Evolutionary conservation across 805 yeast genomes (phyloP).

Genomic region (Jamesozyma rosinii): DNA sequence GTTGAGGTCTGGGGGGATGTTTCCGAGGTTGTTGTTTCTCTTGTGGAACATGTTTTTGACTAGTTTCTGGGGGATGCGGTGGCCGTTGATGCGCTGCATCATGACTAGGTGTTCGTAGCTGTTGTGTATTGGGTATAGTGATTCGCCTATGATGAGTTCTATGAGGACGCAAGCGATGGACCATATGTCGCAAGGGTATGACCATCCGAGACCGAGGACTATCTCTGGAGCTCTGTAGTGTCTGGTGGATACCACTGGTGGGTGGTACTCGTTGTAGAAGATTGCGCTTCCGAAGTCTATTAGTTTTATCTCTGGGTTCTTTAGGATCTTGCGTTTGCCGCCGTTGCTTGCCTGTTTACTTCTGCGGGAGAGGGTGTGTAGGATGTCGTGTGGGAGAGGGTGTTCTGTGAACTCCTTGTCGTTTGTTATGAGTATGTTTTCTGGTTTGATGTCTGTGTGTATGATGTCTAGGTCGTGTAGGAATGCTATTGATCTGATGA

Average conservation of each 20-base stretch:
- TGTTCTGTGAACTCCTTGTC: constrained; percentile 18
- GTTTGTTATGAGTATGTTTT: constrained; percentile 59
- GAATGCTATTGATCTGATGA: constrained; percentile 76
- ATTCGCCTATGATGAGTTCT: constrained; percentile 88
- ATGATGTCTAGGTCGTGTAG: constrained; percentile 82
- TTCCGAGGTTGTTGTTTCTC: constrained; percentile 25
- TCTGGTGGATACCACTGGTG: constrained; percentile 84
- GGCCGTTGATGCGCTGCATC: constrained; percentile 75
- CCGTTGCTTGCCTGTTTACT: constrained; percentile 26
- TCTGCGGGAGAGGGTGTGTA: constrained; percentile 21
- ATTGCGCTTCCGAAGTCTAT: constrained; percentile 98
- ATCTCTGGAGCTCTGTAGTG: constrained; percentile 98
- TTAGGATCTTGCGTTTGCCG: constrained; percentile 35
- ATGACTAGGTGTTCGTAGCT: constrained; percentile 88
- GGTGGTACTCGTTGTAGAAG: constrained; percentile 88
- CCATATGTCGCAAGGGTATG: constrained; percentile 95
- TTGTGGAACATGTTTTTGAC: constrained; percentile 30
- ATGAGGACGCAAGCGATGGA: constrained; percentile 88
- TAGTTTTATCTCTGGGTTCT: constrained; percentile 73
- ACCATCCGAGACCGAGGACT: constrained; percentile 91
- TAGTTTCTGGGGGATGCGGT: constrained; percentile 35
- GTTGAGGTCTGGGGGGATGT: constrained; percentile 26
- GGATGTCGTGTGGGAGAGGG: constrained; percentile 15
- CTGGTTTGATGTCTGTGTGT: constrained; percentile 96
- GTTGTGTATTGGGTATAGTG: constrained; percentile 89